Base-by-base conservation (phyloP, 306 rosid genomes). In the Ormosia emarginata region DNA sequence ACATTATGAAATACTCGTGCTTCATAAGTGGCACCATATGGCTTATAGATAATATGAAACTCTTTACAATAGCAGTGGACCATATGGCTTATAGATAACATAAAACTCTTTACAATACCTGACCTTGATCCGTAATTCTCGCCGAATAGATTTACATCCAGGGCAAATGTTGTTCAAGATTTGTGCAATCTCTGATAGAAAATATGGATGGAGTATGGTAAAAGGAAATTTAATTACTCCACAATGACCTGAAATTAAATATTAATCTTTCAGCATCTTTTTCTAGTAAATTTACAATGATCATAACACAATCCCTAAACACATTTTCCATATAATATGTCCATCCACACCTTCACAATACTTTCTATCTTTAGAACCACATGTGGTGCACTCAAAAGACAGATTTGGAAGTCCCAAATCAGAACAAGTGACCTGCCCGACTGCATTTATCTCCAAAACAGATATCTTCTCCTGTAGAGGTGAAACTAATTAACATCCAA, bases 161-260 rank as follows among this genome's bases (percentile, higher is more conserved):
- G 97, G 94, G 71, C 99, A 96, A 78, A 96, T 86, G 77, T 85
- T 88, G 87, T 96, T 94, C 85, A 96, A 83, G 77, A 96, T 90
- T 58, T 86, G 87, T n/a, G 85, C 89, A 76, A 90, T 90, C 89
- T 96, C 97, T 36, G 97, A 81, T 58, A 92, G 82, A 86, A 84
- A 93, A 80, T 93, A 93, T 3, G 97, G 99, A 81, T 96, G 94
- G 69, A 92, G 87, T 55, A 93, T 76, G 8, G 88, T 43, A 81
- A 81, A 86, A 12, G 93, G 92, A 85, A 96, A 93, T 66, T 86
- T 81, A 78, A 96, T 92, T 14, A 75, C 86, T 67, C 99, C 99
- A 83, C 85, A 93, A 85, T 96, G 99, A 83, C 99, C 99, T 96
- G 87, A 79, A 87, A 85, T 79, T 80, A 64, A 66, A 80, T 47